phyloP scores from a whole-genome alignment of 1,284 basidiomycete species.

The Tylopilus orsonianus region DNA sequence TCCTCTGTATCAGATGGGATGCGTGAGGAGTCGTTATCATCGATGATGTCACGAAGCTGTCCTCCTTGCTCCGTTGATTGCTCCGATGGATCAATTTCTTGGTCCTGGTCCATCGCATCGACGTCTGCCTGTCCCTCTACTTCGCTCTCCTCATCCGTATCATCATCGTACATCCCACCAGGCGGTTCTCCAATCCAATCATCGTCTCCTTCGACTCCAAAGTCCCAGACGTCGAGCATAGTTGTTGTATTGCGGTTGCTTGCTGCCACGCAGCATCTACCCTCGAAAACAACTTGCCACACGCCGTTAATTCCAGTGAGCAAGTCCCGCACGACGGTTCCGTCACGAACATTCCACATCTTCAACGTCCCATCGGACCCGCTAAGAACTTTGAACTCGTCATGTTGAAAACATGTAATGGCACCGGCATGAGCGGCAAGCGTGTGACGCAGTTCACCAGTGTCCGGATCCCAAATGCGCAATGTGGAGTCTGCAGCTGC shows the following conservation, averaged over 20 bases:
- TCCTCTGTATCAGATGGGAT: constrained; percentile 28
- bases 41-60: constrained; percentile 35
- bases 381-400: constrained; percentile 92
- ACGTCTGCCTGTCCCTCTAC: constrained; percentile 49
- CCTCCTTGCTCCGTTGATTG: constrained; percentile 47
- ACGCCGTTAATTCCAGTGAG: constrained; percentile 88
- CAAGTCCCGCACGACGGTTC: constrained; percentile 80
- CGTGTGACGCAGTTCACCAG: constrained; percentile 75
- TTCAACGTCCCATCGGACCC: constrained; percentile 95
- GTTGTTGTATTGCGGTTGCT: constrained; percentile 81
- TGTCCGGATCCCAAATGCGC: constrained; percentile 88
- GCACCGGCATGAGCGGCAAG: constrained; percentile 89
- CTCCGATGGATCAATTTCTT: constrained; percentile 49
- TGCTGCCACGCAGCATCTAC: constrained; percentile 89
- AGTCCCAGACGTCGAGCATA: constrained; percentile 85
- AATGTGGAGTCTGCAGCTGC: constrained; percentile 93
- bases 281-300: constrained; percentile 95
- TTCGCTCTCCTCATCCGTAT: constrained; percentile 54
- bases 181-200: constrained; percentile 56
- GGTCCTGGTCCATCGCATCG: constrained; percentile 71
- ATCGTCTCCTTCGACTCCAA: constrained; percentile 64
- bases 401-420: constrained; percentile 97
- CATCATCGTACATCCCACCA: constrained; percentile 53
- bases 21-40: constrained; percentile 30
- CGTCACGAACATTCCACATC: constrained; percentile 92